phyloP scores from a whole-genome alignment of 345 rosid species.

The Microcos paniculata region DNA sequence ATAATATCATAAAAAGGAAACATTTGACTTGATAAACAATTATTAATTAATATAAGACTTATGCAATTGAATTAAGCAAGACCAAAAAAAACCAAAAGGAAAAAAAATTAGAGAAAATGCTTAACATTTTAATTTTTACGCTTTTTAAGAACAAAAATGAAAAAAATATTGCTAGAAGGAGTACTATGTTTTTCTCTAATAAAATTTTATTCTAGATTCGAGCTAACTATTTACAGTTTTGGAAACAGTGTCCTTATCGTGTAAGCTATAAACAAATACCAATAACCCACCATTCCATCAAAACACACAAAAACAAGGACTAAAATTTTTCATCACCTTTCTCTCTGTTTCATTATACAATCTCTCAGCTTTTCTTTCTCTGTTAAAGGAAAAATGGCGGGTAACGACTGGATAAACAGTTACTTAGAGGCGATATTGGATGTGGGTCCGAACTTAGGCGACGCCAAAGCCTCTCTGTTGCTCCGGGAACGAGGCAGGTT shows the following conservation, averaged over 20 bases:
- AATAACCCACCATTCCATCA: neutral
- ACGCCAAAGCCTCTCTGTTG: slow-evolving; percentile 76
- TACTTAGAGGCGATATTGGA: slow-evolving; percentile 98
- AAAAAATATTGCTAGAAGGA: too few species aligned
- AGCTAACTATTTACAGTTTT: neutral
- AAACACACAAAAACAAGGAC: neutral
- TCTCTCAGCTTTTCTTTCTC: neutral
- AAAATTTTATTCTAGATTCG: neutral
- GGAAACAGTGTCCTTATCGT: slow-evolving; percentile 10
- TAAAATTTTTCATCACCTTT: neutral
- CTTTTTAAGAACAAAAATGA: too few species aligned
- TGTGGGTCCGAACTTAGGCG: slow-evolving; percentile 86
- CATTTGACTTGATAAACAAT: too few species aligned
- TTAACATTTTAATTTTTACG: too few species aligned
- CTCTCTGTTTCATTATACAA: neutral
- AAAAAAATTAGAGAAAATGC: too few species aligned
- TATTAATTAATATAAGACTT: too few species aligned
- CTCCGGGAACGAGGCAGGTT: slow-evolving; percentile 91
- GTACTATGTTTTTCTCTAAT: too few species aligned
- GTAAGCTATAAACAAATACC: slow-evolving; percentile 2
- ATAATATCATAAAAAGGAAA: too few species aligned
- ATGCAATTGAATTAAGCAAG: too few species aligned
- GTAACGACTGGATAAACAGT: slow-evolving; percentile 98
- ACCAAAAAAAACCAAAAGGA: too few species aligned
- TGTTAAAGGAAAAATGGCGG: slow-evolving; percentile 62